A percentile compares a stretch with the other conserved stretches of the same genome.
Evolutionary conservation across 495 filamentous ascomycete genomes (phyloP).

Genomic region (Penicillium cosmopolitanum): DNA sequence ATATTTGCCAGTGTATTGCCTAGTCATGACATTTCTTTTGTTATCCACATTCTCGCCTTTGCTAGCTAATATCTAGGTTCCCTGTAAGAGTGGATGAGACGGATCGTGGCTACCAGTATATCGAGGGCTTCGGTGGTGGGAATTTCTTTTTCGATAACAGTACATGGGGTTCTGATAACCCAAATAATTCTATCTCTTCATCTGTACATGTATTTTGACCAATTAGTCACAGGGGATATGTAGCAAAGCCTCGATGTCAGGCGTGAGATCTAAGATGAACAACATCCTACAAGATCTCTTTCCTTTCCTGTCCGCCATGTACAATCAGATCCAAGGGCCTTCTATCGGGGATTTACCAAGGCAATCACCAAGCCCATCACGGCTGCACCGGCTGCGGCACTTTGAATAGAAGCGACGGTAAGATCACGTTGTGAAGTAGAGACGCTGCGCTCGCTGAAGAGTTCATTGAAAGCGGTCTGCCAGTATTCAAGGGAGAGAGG

Average conservation of each 20-base stretch:
- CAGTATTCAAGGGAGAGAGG: constrained; percentile 46
- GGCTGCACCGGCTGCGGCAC: constrained; percentile 72
- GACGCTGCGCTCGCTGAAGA: constrained; percentile 71
- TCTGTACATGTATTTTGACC: constrained; percentile 22
- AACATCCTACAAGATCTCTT: background rate
- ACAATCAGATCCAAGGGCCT: background rate
- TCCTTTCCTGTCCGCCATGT: background rate
- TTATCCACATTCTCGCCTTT: constrained; percentile 15
- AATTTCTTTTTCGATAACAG: constrained; percentile 11
- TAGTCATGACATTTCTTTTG: constrained; percentile 40
- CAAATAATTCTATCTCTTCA: constrained; percentile 15
- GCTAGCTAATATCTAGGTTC: background rate
- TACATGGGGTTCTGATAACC: constrained; percentile 17
- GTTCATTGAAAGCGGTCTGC: constrained; percentile 51
- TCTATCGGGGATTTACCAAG: constrained; percentile 55
- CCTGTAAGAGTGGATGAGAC: background rate
- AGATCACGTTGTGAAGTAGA: constrained; percentile 72
- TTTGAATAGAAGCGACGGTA: constrained; percentile 70
- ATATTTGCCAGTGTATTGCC: constrained; percentile 37
- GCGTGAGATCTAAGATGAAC: background rate
- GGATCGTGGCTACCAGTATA: too few relatives aligned
- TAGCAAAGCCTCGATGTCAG: constrained; percentile 1
- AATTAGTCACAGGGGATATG: background rate
- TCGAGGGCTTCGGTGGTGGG: background rate
- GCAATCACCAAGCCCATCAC: constrained; percentile 62